Conservation (phyloP, 306 rosid genomes). For the Begonia fuchsioides region DNA sequence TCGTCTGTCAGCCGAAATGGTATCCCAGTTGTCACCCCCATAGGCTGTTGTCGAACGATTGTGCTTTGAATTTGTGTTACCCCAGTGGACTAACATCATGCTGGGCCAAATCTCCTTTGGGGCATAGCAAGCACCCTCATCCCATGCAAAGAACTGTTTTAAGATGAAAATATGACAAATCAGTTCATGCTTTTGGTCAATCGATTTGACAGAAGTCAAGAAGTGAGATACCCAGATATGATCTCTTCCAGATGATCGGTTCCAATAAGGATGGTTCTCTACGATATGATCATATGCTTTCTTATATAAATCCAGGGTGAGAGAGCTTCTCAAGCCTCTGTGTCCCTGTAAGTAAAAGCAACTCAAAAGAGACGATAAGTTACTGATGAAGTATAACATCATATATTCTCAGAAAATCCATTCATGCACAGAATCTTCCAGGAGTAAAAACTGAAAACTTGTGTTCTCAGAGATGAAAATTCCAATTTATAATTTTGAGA, state of each 20-base stretch:
- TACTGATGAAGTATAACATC: too few species aligned
- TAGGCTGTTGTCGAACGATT: constrained; percentile 93
- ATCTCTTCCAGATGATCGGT: constrained; percentile 84
- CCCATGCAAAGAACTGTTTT: constrained; percentile 97
- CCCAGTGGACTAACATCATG: constrained; percentile 99
- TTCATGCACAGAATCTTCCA: too few species aligned
- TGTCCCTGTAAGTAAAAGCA: constrained; percentile 35
- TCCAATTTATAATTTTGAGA: too few species aligned
- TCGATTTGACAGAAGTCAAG: not conserved
- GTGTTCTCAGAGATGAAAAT: too few species aligned
- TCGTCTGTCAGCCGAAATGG: constrained; percentile 41
- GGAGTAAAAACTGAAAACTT: too few species aligned
- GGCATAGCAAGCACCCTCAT: constrained; percentile 99
- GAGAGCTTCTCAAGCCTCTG: constrained; percentile 81
- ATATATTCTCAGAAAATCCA: too few species aligned
- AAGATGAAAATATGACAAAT: constrained; percentile 20
- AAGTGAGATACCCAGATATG: constrained; percentile 71
- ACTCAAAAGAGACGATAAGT: too few species aligned
- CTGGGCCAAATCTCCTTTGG: constrained; percentile 99
- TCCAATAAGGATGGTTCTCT: constrained; percentile 72
- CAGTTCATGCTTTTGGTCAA: constrained; percentile 15
- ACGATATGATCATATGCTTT: constrained; percentile 60
- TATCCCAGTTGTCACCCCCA: constrained; percentile 88
- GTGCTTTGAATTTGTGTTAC: constrained; percentile 83
- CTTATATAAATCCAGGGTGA: constrained; percentile 76